Base-by-base conservation (phyloP, 805 yeast species). In the Pichia californica region DNA sequence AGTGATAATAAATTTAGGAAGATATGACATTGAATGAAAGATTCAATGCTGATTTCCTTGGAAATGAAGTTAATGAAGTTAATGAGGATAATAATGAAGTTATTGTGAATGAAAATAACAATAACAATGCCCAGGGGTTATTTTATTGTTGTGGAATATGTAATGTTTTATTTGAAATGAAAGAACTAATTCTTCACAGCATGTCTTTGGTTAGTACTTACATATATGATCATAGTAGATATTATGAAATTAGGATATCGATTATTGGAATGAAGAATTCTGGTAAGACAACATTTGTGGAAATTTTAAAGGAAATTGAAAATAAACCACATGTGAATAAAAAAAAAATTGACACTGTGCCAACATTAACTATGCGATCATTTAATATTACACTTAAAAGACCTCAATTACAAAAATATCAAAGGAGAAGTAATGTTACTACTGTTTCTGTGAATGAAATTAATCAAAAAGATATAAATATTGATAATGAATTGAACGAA, bases 211-310 rank as follows among this genome's bases (percentile, higher is more conserved):
- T 37, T 6, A 14, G 28, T 13, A 19, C 19, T 19, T 37, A 21
- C 6, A 21, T 37, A 19, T 7, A 13, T 11, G 14, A 9, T 13
- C 13, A 27, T n/a, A 18, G 40, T 11, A n/a, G 16, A 33, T 28
- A 28, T 16, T 57, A 54, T 32, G 58, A 59, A 41, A 40, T 59
- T 38, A 55, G 56, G 21, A 42, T 59, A 7, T 47, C 54, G 3
- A 43, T 63, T 13, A 31, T 63, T n/a, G 67, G 67, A 11, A 48
- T 59, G 13, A 52, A 50, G 11, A 56, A 55, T 43, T 43, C 65
- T 4, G 67, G 67, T 2, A 63, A 63, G 45, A 55, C 57, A 8
- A 55, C 57, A 31, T 50, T 60, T 6, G 48, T 54, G n/a, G 41
- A 50, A n/a, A 32, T 42, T 3, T 38, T 61, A 7, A 41, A 47